These are phyloP conservation scores for Diplodia intermedia DNA, from an alignment of 2,329 filamentous ascomycete species.

Conservation along the genomic window DNA sequence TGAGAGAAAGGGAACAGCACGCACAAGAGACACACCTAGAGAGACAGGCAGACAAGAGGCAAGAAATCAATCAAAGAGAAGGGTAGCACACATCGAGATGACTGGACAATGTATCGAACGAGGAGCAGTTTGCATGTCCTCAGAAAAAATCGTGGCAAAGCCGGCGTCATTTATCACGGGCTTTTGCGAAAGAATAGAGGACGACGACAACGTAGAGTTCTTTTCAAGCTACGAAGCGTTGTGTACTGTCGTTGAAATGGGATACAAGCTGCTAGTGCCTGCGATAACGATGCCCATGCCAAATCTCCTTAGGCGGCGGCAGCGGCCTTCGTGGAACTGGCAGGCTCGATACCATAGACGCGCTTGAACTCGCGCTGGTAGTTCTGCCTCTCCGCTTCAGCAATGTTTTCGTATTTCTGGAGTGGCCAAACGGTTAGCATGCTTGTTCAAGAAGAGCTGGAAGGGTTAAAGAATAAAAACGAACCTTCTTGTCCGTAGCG, in stretches of 20 bases:
- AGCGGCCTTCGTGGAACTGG: not conserved
- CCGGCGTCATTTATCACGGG: not conserved
- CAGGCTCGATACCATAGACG: constrained; percentile 39
- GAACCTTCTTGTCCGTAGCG: constrained; percentile 57
- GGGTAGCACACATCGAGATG: constrained; percentile 8
- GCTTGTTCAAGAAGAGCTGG: not conserved
- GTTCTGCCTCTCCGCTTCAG: constrained; percentile 37
- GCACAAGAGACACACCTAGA: not conserved
- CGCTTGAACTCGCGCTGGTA: constrained; percentile 44
- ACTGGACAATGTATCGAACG: constrained; percentile 9
- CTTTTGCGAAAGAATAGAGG: not conserved
- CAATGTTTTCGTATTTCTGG: constrained; percentile 43
- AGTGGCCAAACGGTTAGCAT: constrained; percentile 36
- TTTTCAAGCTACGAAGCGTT: not conserved
- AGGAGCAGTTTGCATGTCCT: not conserved
- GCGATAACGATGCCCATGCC: not conserved
- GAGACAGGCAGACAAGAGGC: not conserved
- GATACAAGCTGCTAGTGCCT: not conserved
- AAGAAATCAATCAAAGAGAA: not conserved
- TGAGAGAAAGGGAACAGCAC: not conserved
- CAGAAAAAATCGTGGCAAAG: not conserved
- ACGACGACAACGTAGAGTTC: not conserved
- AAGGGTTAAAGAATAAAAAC: constrained; percentile 8
- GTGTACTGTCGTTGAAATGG: not conserved
- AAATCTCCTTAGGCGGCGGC: not conserved